A percentile compares a stretch with the other conserved stretches of the same genome.
These are phyloP conservation scores for Ganoderma resinaceum DNA, from an alignment of 1,284 basidiomycete species.

Conservation along the genomic window DNA sequence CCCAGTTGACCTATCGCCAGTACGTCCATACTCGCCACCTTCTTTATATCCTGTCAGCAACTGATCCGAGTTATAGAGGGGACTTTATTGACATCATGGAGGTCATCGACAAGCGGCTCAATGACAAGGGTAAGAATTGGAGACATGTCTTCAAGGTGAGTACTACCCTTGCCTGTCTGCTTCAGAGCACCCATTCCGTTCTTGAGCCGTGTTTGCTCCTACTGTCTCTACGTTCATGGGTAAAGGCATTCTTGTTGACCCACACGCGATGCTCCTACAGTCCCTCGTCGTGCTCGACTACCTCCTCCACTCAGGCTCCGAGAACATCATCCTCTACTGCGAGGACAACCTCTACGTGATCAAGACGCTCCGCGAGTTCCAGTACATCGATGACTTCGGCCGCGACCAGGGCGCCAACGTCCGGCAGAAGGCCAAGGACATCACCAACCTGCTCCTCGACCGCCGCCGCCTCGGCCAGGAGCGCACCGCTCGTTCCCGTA, in stretches of 20 bases:
- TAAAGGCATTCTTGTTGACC: slow-evolving; percentile 7
- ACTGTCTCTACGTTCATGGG: not conserved
- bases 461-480: slow-evolving; percentile 83
- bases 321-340: slow-evolving; percentile 98
- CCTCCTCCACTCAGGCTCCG: slow-evolving; percentile 92
- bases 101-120: slow-evolving; percentile 97
- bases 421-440: slow-evolving; percentile 97
- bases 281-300: slow-evolving; percentile 95
- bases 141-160: slow-evolving; percentile 96
- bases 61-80: slow-evolving; percentile 55
- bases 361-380: slow-evolving; percentile 99
- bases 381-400: slow-evolving; percentile 92
- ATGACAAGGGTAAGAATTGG: slow-evolving; percentile 99
- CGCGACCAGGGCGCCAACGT: slow-evolving; percentile 98
- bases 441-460: slow-evolving; percentile 91
- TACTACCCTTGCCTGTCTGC: not conserved
- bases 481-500: slow-evolving; percentile 80
- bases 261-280: slow-evolving; percentile 45
- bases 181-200: not conserved
- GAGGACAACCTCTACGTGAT: slow-evolving; percentile 95
- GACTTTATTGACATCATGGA: slow-evolving; percentile 99
- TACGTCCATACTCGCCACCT: slow-evolving; percentile 48
- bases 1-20: slow-evolving; percentile 96
- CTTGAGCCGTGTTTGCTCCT: not conserved
- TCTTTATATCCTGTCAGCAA: not conserved